These are phyloP conservation scores for Calonectria naviculata DNA, from an alignment of 2,329 filamentous ascomycete genomes.

Conservation along the genomic window DNA sequence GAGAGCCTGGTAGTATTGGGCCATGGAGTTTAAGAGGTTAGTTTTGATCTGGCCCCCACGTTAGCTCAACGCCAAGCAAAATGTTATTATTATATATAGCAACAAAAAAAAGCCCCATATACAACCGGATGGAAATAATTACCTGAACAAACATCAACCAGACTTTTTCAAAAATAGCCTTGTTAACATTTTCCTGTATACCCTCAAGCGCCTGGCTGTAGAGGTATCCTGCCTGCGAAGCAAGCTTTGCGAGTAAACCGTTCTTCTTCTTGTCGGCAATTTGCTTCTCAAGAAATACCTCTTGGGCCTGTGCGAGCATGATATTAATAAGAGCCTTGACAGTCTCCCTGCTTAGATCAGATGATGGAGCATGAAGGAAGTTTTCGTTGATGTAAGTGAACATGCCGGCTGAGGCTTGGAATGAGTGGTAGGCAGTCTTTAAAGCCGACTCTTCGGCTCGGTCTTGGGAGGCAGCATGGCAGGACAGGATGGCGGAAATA, in stretches of 20 bases:
- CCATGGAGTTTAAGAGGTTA: constrained; percentile 83
- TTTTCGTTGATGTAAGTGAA: constrained; percentile 99
- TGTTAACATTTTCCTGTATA: constrained; percentile 91
- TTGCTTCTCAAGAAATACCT: constrained; percentile 98
- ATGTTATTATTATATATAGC: neutral
- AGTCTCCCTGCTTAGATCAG: constrained; percentile 94
- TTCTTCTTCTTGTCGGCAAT: constrained; percentile 93
- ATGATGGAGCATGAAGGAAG: constrained; percentile 95
- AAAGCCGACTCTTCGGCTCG: constrained; percentile 91
- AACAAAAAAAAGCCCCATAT: neutral
- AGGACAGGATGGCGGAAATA: constrained; percentile 96
- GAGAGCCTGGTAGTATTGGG: constrained; percentile 93
- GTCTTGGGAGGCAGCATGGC: constrained; percentile 93
- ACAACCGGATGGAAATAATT: constrained; percentile 40
- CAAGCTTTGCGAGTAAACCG: constrained; percentile 89
- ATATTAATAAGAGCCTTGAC: constrained; percentile 94
- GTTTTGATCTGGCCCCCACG: constrained; percentile 73
- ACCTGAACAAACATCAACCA: constrained; percentile 89
- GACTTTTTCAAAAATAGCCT: constrained; percentile 92
- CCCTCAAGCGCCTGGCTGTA: constrained; percentile 91
- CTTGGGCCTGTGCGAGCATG: constrained; percentile 95
- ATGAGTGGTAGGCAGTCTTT: constrained; percentile 97
- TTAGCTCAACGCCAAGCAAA: constrained; percentile 23
- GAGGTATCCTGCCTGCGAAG: constrained; percentile 88
- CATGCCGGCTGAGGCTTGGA: constrained; percentile 98